These are phyloP conservation scores for Nannochloropsis granulata DNA, from an alignment of 108 stramenopile genomes.

Conservation along the genomic window DNA sequence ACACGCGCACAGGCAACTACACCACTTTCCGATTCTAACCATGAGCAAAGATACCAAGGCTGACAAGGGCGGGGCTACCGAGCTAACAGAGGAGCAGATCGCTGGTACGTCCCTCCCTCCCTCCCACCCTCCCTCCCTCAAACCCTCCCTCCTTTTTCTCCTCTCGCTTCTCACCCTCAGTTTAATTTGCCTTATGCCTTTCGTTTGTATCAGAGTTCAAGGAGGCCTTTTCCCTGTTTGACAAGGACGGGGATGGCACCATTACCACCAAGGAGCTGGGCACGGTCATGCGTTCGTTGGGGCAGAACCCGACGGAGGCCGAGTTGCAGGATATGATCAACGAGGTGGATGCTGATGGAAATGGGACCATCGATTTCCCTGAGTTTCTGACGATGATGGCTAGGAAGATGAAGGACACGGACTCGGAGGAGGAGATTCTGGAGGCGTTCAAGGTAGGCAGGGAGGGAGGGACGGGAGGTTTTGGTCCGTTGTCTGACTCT, in stretches of 20 bases:
- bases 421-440: slow-evolving; percentile 97
- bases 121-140: not conserved
- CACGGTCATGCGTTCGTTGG: slow-evolving; percentile 98
- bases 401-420: slow-evolving; percentile 99
- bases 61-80: slow-evolving; percentile 36
- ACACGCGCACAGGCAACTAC: not conserved
- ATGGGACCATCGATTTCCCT: slow-evolving; percentile 99
- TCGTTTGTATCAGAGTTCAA: slow-evolving; percentile 85
- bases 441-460: slow-evolving; percentile 87
- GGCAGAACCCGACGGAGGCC: slow-evolving; percentile 99
- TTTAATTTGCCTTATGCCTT: not conserved
- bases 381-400: slow-evolving; percentile 99
- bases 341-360: slow-evolving; percentile 98
- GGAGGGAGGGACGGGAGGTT: not conserved
- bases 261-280: slow-evolving; percentile 99
- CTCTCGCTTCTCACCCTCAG: not conserved
- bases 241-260: slow-evolving; percentile 99
- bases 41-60: not conserved
- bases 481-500: not conserved
- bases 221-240: slow-evolving; percentile 99
- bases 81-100: slow-evolving; percentile 52
- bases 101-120: slow-evolving; percentile 23
- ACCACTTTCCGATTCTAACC: not conserved
- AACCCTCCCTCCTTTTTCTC: not conserved
- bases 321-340: slow-evolving; percentile 99